Percentiles rank a stretch among this genome's conserved stretches.
These are phyloP conservation scores for Myxozyma nipponensis DNA, from an alignment of 805 yeast genomes.

Conservation along the genomic window DNA sequence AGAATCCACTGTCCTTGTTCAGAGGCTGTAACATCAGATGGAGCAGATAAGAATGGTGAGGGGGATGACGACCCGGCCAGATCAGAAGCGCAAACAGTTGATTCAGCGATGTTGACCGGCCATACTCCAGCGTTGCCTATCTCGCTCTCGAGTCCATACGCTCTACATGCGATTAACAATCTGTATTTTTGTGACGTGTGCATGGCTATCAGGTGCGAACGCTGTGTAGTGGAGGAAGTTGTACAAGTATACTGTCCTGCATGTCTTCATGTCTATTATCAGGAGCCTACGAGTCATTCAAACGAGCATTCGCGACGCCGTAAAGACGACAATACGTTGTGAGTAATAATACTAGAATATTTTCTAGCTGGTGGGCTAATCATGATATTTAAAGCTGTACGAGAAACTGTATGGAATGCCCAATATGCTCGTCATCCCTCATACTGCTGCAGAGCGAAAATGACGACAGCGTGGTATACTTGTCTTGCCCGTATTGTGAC, in stretches of 20 bases:
- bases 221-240: conserved; percentile 38
- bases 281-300: conserved; percentile 16
- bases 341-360: not conserved
- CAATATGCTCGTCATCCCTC: conserved; percentile 32
- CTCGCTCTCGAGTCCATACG: conserved; percentile 24
- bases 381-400: conserved; percentile 32
- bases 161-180: conserved; percentile 31
- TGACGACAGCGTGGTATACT: conserved; percentile 1
- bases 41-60: not conserved
- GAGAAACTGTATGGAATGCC: conserved; percentile 39
- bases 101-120: not conserved
- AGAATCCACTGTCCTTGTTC: conserved; percentile 28
- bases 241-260: conserved; percentile 38
- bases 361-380: not conserved
- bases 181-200: conserved; percentile 41
- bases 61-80: not conserved
- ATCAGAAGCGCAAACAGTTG: not conserved
- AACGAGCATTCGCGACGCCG: not conserved
- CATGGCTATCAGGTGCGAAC: conserved; percentile 36
- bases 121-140: conserved; percentile 26
- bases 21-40: conserved; percentile 16
- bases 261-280: conserved; percentile 37
- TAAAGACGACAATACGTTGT: not conserved
- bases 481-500: conserved; percentile 1
- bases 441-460: conserved; percentile 9